These are phyloP conservation scores for Olyra latifolia DNA, from an alignment of 176 grass and related monocot genomes.

Conservation along the genomic window DNA sequence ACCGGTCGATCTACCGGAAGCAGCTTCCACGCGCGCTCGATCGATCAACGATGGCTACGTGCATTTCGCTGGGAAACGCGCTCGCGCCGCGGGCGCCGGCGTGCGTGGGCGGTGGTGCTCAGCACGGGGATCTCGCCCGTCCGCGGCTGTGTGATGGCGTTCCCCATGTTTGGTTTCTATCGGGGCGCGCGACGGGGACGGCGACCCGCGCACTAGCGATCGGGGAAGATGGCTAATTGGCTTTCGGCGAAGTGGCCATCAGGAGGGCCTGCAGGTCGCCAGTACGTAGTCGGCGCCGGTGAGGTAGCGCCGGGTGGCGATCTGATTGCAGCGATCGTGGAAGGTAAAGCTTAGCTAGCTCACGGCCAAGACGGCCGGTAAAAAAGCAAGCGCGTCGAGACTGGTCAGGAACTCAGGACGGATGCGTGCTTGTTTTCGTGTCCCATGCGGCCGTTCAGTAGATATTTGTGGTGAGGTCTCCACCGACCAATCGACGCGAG, in stretches of 20 bases:
- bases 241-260: constrained; percentile 53
- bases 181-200: neutral
- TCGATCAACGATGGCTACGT: neutral
- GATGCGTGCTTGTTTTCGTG: constrained; percentile 16
- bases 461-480: neutral
- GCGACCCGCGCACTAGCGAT: constrained; percentile 6
- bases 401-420: neutral
- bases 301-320: constrained; percentile 28
- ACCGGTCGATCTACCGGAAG: neutral
- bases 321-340: neutral
- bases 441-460: neutral
- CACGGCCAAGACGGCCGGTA: neutral
- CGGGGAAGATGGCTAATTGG: neutral
- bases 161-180: neutral
- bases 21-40: neutral
- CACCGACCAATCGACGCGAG: neutral
- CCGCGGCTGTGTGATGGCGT: neutral
- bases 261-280: constrained; percentile 7
- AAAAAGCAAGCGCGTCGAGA: constrained; percentile 11
- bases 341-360: constrained; percentile 17
- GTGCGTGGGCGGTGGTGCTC: neutral
- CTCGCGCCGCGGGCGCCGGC: neutral
- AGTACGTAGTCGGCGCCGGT: constrained; percentile 42
- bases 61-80: neutral
- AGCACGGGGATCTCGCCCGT: neutral